Percentiles rank a stretch among this genome's conserved stretches.
phyloP scores from a whole-genome alignment of 768 basidiomycete genomes.

The Butyriboletus loyo region DNA sequence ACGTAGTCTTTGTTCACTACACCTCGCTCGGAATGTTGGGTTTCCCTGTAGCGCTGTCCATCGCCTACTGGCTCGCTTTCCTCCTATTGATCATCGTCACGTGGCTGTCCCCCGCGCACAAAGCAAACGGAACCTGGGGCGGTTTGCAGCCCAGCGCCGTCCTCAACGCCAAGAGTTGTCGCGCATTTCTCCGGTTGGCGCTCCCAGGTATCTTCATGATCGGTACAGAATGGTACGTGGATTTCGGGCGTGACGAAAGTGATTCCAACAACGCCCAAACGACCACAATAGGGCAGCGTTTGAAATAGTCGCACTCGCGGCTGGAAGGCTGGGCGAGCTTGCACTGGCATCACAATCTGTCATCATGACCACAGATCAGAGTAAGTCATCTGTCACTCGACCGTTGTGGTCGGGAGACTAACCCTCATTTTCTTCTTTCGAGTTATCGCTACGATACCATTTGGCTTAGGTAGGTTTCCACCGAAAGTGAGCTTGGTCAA shows the following conservation, averaged over 20 bases:
- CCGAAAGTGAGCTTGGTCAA: neutral
- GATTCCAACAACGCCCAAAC: neutral
- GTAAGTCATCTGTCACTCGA: conserved; percentile 32
- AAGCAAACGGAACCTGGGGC: conserved; percentile 60
- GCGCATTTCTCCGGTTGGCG: conserved; percentile 60
- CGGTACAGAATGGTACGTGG: conserved; percentile 69
- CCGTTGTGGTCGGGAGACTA: neutral
- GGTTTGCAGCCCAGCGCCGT: conserved; percentile 47
- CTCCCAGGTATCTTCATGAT: conserved; percentile 80
- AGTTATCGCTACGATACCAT: conserved; percentile 72
- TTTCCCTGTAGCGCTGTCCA: conserved; percentile 62
- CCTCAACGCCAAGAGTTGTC: conserved; percentile 49
- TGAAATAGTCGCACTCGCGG: conserved; percentile 77
- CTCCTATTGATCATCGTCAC: conserved; percentile 49
- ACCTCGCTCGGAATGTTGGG: conserved; percentile 64
- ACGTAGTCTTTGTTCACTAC: conserved; percentile 59
- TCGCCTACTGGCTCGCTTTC: conserved; percentile 71
- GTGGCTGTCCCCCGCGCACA: conserved; percentile 49
- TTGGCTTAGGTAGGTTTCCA: conserved; percentile 52
- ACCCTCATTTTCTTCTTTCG: conserved; percentile 15
- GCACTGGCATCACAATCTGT: conserved; percentile 73
- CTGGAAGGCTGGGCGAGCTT: conserved; percentile 64
- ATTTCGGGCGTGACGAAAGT: neutral
- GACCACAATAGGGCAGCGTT: conserved; percentile 61
- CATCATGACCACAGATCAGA: conserved; percentile 79